Base-by-base conservation (phyloP, 805 yeast species). In the Nakazawaea peltata region DNA sequence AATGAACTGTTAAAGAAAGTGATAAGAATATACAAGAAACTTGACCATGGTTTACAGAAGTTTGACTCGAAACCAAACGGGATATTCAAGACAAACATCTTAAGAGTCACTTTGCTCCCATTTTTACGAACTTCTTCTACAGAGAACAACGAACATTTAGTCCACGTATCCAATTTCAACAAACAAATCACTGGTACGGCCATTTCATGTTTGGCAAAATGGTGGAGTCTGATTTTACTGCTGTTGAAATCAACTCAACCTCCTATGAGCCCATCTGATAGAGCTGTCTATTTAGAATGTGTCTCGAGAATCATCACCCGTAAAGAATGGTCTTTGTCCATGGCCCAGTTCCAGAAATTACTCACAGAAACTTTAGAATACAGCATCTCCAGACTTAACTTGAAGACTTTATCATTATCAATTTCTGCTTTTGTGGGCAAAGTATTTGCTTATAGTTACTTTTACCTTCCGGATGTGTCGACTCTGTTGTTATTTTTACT, bases 381-480 rank as follows among this genome's bases (percentile, higher is more conserved):
- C 44, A 63, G 74, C 36, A 61, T 81, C 10, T 51, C 57, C 33
- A 67, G 69, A 44, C 56, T 77, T 38, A 57, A 64, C 32, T 46
- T 65, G 37, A 77, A 77, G 42, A 62, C 62, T 17, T 58, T 77
- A 9, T 65, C 83, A 0, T 53, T 75, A n/a, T 63, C 80, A 5
- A 54, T 71, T 15, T 63, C 74, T 16, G 85, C 86, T 3, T 79
- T 81, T 44, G 60, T 75, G 10, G 90, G 90, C 5, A 81, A 81
- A 47, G 68, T 77, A 3, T 69, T 81, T 50, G 87, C 87, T 1
- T 73, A 75, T 47, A 59, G 75, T 3, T 81, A 67, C 43, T 69
- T 71, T 50, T 57, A 65, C 41, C 54, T 78, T 3, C 75, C 77
- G 0, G 63, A 69, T 19, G 68, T 79, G 4, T 71, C 81, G 13